Percentiles rank a stretch among this genome's conserved stretches.
phyloP scores from a whole-genome alignment of 164 flowering plant genomes.

The Kalanchoe fedtschenkoi region DNA sequence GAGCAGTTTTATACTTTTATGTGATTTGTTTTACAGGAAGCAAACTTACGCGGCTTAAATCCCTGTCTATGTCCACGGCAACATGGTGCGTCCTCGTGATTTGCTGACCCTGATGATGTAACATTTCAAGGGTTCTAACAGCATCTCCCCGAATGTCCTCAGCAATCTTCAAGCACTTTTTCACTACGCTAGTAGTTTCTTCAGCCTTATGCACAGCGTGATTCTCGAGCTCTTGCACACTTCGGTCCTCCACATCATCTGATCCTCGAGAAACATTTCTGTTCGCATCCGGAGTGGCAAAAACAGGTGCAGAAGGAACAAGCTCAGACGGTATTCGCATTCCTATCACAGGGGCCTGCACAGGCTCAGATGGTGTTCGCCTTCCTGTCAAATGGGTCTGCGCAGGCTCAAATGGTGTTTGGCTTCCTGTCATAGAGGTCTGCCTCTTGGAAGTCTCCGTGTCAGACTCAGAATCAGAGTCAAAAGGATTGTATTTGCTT shows the following conservation, averaged over 20 bases:
- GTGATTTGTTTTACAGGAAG: not conserved
- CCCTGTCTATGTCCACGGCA: slow-evolving; percentile 52
- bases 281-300: not conserved
- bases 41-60: slow-evolving; percentile 48
- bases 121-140: slow-evolving; percentile 45
- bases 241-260: not conserved
- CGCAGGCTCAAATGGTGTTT: not conserved
- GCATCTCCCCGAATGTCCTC: slow-evolving; percentile 71
- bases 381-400: not conserved
- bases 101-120: slow-evolving; percentile 82
- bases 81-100: slow-evolving; percentile 54
- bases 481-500: slow-evolving; percentile 1
- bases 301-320: not conserved
- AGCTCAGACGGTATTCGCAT: not conserved
- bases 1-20: not conserved
- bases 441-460: not conserved
- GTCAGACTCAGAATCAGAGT: not conserved
- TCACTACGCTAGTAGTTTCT: slow-evolving; percentile 51
- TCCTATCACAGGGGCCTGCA: not conserved
- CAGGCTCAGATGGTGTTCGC: not conserved
- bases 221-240: slow-evolving; percentile 52
- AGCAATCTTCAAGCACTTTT: slow-evolving; percentile 58
- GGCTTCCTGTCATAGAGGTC: not conserved
- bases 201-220: slow-evolving; percentile 65
- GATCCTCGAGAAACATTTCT: not conserved